Evolutionary conservation across 108 stramenopile genomes (phyloP).

Genomic region (Fistulifera solaris): DNA sequence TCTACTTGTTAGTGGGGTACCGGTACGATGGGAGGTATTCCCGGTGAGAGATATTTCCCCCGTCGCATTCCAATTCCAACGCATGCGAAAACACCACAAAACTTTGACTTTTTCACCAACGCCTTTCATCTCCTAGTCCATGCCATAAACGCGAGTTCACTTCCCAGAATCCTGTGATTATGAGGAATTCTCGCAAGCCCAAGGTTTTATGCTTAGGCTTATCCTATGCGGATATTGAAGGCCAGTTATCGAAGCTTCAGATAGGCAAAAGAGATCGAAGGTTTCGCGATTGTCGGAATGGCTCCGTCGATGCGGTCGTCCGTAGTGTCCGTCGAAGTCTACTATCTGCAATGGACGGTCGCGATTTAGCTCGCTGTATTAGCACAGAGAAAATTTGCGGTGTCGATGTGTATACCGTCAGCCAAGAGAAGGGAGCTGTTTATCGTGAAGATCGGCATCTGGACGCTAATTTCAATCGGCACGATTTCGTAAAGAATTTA

Average conservation of each 20-base stretch:
- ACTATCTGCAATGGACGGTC: slow-evolving; percentile 64
- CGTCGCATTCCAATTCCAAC: no score
- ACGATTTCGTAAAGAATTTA: slow-evolving; percentile 29
- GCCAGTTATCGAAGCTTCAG: background rate
- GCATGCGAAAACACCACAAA: no score
- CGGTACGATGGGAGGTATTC: no score
- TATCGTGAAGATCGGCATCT: slow-evolving; percentile 47
- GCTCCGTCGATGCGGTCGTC: slow-evolving; percentile 49
- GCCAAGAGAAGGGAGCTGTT: slow-evolving; percentile 48
- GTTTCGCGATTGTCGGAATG: slow-evolving; percentile 15
- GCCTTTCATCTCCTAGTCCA: no score
- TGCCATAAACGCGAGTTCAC: no score
- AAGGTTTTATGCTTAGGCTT: slow-evolving; percentile 67
- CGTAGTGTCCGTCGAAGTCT: slow-evolving; percentile 50
- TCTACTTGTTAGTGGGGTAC: no score
- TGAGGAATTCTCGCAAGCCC: no score
- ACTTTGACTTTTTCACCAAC: no score
- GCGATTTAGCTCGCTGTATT: slow-evolving; percentile 61
- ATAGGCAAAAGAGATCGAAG: background rate
- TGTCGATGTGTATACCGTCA: slow-evolving; percentile 59
- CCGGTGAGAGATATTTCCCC: no score
- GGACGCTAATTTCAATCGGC: slow-evolving; percentile 52
- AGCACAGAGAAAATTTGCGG: slow-evolving; percentile 51
- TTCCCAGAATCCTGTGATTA: no score
- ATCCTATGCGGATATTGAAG: slow-evolving; percentile 43